Base-by-base conservation (phyloP, 1,284 basidiomycete species). In the Moesziomyces sp. region DNA sequence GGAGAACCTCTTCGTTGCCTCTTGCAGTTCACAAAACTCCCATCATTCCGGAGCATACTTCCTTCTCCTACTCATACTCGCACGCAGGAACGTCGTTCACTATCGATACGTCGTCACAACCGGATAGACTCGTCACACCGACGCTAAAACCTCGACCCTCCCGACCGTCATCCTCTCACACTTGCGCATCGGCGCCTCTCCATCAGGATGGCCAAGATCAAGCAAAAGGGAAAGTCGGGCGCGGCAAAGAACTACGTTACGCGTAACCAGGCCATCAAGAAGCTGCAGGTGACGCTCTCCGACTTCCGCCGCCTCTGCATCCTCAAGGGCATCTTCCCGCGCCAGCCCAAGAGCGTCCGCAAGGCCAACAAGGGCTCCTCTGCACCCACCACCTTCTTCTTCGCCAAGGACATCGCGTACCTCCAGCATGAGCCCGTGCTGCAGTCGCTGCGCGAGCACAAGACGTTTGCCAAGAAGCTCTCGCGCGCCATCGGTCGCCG, bases 251-350 rank as follows among this genome's bases (percentile, higher is more conserved):
- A 86, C 82, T 86, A 85, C 71, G 76, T 85, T 60, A 99, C 97
- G 47, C 90, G 97, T 46, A 94, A 93, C 65, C 88, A 91, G 65
- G 78, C 86, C 14, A 79, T 86, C 62, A 86, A 86, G 82, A 86
- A 86, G 87, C 88, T 99, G 21, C 97, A 99, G 86, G 93, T 94
- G 85, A 96, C 96, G 40, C 88, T 99, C 43, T 93, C 94, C 59
- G 97, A 99, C 86, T 99, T 99, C 86, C 90, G 97, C 69, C 89
- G 97, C 62, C 87, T 99, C 53, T 99, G 97, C 86, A 99, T 99
- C 78, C 87, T 99, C 78, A 99, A 99, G 88, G 97, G 97, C 28
- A 97, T 99, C 83, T 98, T 96, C 85, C 97, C 97, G 70, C 92
- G 96, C 53, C 96, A 99, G 85, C 97, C 97, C 19, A 89, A 91